phyloP scores from a whole-genome alignment of 371 early-diverging fungal species.

The Mucor mucedo region DNA sequence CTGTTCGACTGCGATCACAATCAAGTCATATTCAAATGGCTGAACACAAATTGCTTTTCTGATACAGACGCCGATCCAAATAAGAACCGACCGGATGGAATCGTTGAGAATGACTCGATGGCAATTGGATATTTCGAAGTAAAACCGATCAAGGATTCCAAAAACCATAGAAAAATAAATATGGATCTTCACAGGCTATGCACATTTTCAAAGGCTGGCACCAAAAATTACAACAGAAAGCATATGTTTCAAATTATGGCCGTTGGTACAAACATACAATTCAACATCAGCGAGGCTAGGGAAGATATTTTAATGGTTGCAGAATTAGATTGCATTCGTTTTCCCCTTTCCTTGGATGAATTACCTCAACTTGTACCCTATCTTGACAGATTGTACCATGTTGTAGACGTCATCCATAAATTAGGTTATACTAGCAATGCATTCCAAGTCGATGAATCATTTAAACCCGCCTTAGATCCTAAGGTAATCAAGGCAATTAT shows the following conservation, averaged over 20 bases:
- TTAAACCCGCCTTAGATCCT: conserved; percentile 21
- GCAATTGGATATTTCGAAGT: conserved; percentile 17
- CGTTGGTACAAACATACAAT: conserved; percentile 18
- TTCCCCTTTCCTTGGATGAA: conserved; percentile 22
- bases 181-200: conserved; percentile 14
- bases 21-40: conserved; percentile 14
- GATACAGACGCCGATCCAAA: conserved; percentile 14
- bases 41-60: conserved; percentile 16
- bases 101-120: conserved; percentile 9
- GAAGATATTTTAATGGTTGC: conserved; percentile 16
- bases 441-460: conserved; percentile 9
- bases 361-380: conserved; percentile 22
- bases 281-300: conserved; percentile 15
- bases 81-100: conserved; percentile 18
- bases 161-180: conserved; percentile 14
- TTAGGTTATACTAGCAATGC: conserved; percentile 10
- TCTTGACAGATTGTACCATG: conserved; percentile 4
- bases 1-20: conserved; percentile 12
- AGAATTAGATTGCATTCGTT: conserved; percentile 19
- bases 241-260: conserved; percentile 22
- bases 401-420: neutral
- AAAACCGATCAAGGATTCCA: conserved; percentile 11
- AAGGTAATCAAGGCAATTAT: conserved; percentile 19
- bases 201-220: conserved; percentile 12
- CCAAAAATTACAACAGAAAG: conserved; percentile 11